Base-by-base conservation (phyloP, 2,329 filamentous ascomycete species). In the Salinomyces thailandicus region DNA sequence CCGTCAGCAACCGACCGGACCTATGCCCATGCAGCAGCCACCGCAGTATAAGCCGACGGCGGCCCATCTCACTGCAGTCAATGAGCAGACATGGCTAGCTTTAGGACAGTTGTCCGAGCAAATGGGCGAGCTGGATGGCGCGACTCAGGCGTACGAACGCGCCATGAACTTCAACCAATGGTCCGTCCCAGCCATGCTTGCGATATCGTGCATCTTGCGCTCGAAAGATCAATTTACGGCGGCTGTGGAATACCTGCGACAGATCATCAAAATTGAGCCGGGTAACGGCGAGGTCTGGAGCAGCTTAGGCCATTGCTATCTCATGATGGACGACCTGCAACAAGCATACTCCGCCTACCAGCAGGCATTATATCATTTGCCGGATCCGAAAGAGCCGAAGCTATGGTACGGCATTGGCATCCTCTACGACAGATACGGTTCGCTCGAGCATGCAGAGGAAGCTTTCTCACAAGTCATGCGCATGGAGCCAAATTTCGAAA, bases 331-430 rank as follows among this genome's bases (percentile, higher is more conserved):
- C 55, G 89, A 95, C 54, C 66, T 96, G 20, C 91, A 96, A 62
- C 86, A 96, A 57, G 91, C 91, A 1, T 98, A 98, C 55, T 84
- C 85, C 19, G 87, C 91, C 1, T 98, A 98, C 58, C 91, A 98
- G 59, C 85, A 93, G 58, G 91, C 91, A 5, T 67, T 96, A 5
- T 89, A 95, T 45, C 89, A 96, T 61, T 69, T 98, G 27, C 77
- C 81, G 33, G 89, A 95, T 58, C 87, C 89, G 1, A 96, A 95
- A 81, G 91, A 98, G 54, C 91, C 91, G 3, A 94, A 94, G 64
- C 72, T 98, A 8, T 98, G 91, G 91, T 98, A 98, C 55, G 91
- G 91, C 24, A 98, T 98, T 30, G 91, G 91, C 26, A 98, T 98
- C 31, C 68, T 98, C 1, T 98, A 98, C 50, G 91, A 98, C 59